These are phyloP conservation scores for Aureobasidium vineae DNA, from an alignment of 2,329 filamentous ascomycete genomes.

Conservation along the genomic window DNA sequence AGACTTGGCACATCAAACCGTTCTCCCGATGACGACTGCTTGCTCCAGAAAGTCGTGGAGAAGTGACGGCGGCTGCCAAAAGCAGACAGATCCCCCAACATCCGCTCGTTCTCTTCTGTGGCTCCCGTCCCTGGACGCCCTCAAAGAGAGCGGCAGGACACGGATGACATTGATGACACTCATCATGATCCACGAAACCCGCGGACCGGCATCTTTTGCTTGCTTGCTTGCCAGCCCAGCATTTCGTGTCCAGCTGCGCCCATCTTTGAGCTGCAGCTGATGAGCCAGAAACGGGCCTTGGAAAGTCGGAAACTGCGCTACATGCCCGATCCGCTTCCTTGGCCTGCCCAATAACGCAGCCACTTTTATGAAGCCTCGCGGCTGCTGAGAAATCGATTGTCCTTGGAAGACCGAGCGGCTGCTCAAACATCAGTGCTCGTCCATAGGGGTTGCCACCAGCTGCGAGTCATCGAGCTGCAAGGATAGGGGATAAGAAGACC, in stretches of 20 bases:
- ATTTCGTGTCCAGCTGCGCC: constrained; percentile 14
- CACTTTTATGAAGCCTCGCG: constrained; percentile 15
- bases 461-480: not conserved
- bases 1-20: constrained; percentile 17
- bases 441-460: not conserved
- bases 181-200: not conserved
- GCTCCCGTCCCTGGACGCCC: not conserved
- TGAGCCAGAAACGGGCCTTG: constrained; percentile 8
- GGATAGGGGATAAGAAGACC: not conserved
- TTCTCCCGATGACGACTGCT: constrained; percentile 15
- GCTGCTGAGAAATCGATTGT: constrained; percentile 14
- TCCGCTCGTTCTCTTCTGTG: not conserved
- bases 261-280: constrained; percentile 14
- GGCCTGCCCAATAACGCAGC: constrained; percentile 20
- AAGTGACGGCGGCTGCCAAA: constrained; percentile 3
- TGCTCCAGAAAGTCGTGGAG: constrained; percentile 16
- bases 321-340: constrained; percentile 11
- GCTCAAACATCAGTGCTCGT: constrained; percentile 7
- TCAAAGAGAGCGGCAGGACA: not conserved
- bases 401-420: not conserved
- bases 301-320: not conserved
- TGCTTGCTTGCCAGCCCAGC: constrained; percentile 2
- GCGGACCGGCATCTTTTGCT: not conserved
- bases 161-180: not conserved
- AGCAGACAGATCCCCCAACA: constrained; percentile 15